Percentiles rank a stretch among this genome's conserved stretches.
These are phyloP conservation scores for Pseudognaphalium luteoalbum DNA, from an alignment of 129 eudicot species.

Conservation along the genomic window DNA sequence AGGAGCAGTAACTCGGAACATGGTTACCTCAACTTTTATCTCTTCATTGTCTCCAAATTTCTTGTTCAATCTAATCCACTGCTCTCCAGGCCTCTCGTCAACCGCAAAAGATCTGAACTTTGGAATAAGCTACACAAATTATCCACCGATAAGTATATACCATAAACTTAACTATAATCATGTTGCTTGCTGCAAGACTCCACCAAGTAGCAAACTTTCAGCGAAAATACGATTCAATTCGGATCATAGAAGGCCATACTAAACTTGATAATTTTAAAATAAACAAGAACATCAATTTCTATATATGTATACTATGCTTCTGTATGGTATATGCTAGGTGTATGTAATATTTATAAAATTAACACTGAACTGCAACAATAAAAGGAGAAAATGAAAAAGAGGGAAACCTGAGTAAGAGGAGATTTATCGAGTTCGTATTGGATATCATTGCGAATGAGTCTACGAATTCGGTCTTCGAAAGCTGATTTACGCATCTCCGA, in stretches of 20 bases:
- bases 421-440: slow-evolving; percentile 72
- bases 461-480: slow-evolving; percentile 65
- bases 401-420: slow-evolving; percentile 53
- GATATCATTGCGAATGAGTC: slow-evolving; percentile 79
- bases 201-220: background rate
- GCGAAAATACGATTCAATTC: background rate
- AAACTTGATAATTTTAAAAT: background rate
- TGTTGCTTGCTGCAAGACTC: background rate
- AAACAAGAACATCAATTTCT: background rate
- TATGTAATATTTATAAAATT: too few relatives aligned
- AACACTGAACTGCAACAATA: background rate
- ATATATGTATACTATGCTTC: too few relatives aligned
- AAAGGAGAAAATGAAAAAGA: background rate
- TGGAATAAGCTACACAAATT: slow-evolving; percentile 44
- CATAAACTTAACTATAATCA: background rate
- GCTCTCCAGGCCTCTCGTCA: slow-evolving; percentile 82
- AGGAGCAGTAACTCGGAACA: slow-evolving; percentile 71
- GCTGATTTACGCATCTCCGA: slow-evolving; percentile 75
- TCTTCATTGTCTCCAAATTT: slow-evolving; percentile 75
- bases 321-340: too few relatives aligned
- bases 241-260: background rate
- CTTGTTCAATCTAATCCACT: slow-evolving; percentile 74
- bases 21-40: slow-evolving; percentile 80
- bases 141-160: slow-evolving; percentile 6
- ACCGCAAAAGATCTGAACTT: slow-evolving; percentile 56